These are phyloP conservation scores for Cnidoscolus chayamansa DNA, from an alignment of 441 rosid species.

Conservation along the genomic window DNA sequence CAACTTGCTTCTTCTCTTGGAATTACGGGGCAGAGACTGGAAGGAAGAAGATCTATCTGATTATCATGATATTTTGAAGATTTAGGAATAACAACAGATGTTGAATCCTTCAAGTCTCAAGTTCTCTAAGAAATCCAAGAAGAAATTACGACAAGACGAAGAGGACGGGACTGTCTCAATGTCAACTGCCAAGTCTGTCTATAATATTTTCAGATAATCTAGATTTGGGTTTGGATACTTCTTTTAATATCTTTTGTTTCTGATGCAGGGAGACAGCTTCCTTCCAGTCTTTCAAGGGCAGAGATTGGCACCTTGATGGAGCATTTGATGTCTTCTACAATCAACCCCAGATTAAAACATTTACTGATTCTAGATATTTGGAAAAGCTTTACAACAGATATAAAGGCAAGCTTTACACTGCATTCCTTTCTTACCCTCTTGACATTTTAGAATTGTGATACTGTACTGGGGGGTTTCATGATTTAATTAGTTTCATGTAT, in stretches of 20 bases:
- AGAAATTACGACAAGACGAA: background rate
- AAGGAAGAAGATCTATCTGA: no score
- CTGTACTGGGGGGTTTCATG: no score
- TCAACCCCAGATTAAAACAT: slow-evolving; percentile 70
- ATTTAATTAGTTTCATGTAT: no score
- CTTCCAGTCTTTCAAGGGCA: slow-evolving; percentile 74
- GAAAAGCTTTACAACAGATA: slow-evolving; percentile 93
- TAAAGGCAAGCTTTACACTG: slow-evolving; percentile 50
- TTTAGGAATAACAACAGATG: background rate
- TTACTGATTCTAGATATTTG: slow-evolving; percentile 71
- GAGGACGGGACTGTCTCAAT: background rate
- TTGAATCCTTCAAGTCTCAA: background rate
- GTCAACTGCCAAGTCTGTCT: background rate
- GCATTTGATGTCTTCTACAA: slow-evolving; percentile 88
- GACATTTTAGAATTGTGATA: no score
- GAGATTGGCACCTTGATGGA: slow-evolving; percentile 90
- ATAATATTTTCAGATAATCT: background rate
- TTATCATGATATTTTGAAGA: background rate
- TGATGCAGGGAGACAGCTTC: slow-evolving; percentile 76
- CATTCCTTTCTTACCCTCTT: no score
- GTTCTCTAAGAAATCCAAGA: background rate
- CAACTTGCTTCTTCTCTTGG: no score
- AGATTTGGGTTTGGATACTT: slow-evolving; percentile 1
- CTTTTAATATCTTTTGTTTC: background rate
- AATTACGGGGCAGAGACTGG: no score